Base-by-base conservation (phyloP, 768 basidiomycete species). In the Scleroderma citrinum region DNA sequence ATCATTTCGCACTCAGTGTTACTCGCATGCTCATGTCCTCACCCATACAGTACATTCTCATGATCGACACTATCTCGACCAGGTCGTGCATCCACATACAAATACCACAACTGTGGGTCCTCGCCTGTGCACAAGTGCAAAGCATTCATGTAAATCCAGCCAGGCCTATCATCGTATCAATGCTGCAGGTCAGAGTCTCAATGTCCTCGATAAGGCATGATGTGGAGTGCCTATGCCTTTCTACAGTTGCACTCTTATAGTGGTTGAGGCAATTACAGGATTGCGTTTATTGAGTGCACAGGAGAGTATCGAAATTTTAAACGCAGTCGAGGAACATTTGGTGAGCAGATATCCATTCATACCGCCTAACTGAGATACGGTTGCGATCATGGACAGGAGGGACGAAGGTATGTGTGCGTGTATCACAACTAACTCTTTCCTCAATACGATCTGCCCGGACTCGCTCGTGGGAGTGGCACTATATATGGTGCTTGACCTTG, bases 361-460 rank as follows among this genome's bases (percentile, higher is more conserved):
- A 23, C 54, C 86, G 34, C 71, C 74, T n/a, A 67, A 76, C 23
- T 70, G 72, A 53, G 81, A 82, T 43, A 81, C 79, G 2, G 92
- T 95, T 30, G 80, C 77, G 36, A 83, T 97, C 53, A 94, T 97
- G 94, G 94, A 96, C 55, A 94, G 94, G 7, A 78, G 83, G 56
- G 94, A 98, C 63, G 95, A 97, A 67, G 95, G 92, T 30, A 91
- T 97, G n/a, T 98, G 89, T 63, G 92, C 95, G 24, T 98, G 95
- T 94, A 92, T 97, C 56, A 96, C 95, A 16, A 92, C 89, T 50
- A 98, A 98, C 68, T 97, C 95, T 69, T 76, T 97, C 42, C 71
- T 95, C 37, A 76, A 77, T 46, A 81, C 85, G 35, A 82, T 96
- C 60, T 76, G 81, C 14, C 71, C 75, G 11, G 76, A 75, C 43